Percentiles rank a stretch among this genome's conserved stretches.
These are phyloP conservation scores for Diplodia sapinea DNA, from an alignment of 2,329 filamentous ascomycete genomes.

Conservation along the genomic window DNA sequence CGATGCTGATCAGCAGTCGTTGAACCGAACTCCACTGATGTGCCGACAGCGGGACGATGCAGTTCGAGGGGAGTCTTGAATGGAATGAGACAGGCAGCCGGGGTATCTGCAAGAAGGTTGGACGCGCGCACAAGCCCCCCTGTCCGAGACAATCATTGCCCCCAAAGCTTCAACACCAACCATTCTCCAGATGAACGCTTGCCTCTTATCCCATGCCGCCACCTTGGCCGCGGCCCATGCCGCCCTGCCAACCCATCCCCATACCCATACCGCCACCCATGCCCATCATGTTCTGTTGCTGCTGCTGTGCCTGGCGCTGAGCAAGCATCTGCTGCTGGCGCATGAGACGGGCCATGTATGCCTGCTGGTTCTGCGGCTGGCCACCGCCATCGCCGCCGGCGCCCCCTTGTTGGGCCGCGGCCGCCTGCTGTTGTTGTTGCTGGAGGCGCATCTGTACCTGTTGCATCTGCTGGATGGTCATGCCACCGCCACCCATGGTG, in stretches of 20 bases:
- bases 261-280: slow-evolving; percentile 28
- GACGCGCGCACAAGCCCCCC: too few relatives aligned
- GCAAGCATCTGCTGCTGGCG: slow-evolving; percentile 35
- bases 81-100: too few relatives aligned
- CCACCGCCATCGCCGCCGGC: slow-evolving; percentile 4
- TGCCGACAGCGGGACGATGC: too few relatives aligned
- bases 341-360: slow-evolving; percentile 35
- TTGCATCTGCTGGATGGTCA: slow-evolving; percentile 35
- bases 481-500: slow-evolving; percentile 23
- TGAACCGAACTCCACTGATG: too few relatives aligned
- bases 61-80: too few relatives aligned
- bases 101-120: too few relatives aligned
- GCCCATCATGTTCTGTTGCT: slow-evolving; percentile 33
- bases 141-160: too few relatives aligned
- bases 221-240: slow-evolving; percentile 6
- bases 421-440: slow-evolving; percentile 28
- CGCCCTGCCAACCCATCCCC: slow-evolving; percentile 24
- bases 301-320: slow-evolving; percentile 35
- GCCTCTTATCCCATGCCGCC: slow-evolving; percentile 8
- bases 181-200: not conserved
- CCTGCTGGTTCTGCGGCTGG: slow-evolving; percentile 20
- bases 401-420: slow-evolving; percentile 14
- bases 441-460: slow-evolving; percentile 37
- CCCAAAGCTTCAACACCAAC: too few relatives aligned
- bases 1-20: too few relatives aligned